Evolutionary conservation across 2,329 filamentous ascomycete species (phyloP).

Genomic region (Xylariaceae sp.): DNA sequence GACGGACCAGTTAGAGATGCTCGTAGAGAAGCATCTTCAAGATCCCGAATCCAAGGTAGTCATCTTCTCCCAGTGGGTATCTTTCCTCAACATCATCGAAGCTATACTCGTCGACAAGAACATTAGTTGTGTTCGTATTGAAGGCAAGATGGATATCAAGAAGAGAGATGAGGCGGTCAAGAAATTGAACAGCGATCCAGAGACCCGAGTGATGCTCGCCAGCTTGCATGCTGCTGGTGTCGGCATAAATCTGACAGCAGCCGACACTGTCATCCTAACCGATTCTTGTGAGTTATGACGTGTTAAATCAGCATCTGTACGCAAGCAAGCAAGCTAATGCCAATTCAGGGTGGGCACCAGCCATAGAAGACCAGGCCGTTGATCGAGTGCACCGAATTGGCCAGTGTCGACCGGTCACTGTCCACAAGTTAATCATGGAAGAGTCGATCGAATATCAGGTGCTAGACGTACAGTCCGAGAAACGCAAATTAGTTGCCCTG

Average conservation of each 20-base stretch:
- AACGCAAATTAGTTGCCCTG: conserved; percentile 69
- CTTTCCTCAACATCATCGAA: conserved; percentile 67
- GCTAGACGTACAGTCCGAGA: conserved; percentile 69
- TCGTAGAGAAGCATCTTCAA: conserved; percentile 63
- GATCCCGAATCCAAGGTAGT: conserved; percentile 63
- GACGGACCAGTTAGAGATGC: conserved; percentile 70
- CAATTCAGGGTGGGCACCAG: conserved; percentile 71
- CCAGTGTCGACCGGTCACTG: conserved; percentile 70
- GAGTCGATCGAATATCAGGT: conserved; percentile 76
- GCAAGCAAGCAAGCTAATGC: conserved; percentile 13
- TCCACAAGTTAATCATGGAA: conserved; percentile 79
- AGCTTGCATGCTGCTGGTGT: conserved; percentile 78
- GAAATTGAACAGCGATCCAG: conserved; percentile 59
- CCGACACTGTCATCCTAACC: conserved; percentile 76
- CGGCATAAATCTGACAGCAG: conserved; percentile 78
- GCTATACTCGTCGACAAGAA: conserved; percentile 56
- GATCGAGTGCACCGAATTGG: conserved; percentile 83
- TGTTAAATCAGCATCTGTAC: not conserved
- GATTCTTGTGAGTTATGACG: conserved; percentile 57
- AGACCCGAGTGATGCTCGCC: conserved; percentile 72
- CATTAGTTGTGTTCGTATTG: conserved; percentile 65
- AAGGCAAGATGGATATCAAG: conserved; percentile 69
- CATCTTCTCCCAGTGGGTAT: conserved; percentile 73
- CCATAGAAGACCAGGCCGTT: conserved; percentile 86
- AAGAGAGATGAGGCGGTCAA: conserved; percentile 67